phyloP scores from a whole-genome alignment of 768 basidiomycete species.

The Lactarius hatsudake region DNA sequence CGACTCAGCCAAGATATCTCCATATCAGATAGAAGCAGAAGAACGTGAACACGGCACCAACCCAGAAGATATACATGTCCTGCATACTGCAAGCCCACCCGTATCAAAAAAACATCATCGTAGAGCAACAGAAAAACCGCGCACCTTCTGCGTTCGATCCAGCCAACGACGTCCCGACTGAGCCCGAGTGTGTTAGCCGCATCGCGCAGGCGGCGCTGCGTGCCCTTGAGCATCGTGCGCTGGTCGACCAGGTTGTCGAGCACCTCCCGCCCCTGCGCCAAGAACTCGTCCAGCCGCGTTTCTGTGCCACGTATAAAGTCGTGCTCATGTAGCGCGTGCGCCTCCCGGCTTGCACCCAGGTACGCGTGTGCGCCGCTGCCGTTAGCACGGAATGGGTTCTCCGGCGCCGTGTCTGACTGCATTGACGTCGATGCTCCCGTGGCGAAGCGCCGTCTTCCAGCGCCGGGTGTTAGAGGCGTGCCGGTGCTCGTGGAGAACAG shows the following conservation, averaged over 20 bases:
- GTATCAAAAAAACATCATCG: neutral
- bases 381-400: slow-evolving; percentile 76
- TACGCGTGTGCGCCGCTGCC: slow-evolving; percentile 46
- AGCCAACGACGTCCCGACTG: slow-evolving; percentile 91
- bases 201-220: slow-evolving; percentile 78
- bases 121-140: slow-evolving; percentile 25
- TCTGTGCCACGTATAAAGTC: slow-evolving; percentile 85
- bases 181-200: slow-evolving; percentile 94
- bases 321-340: slow-evolving; percentile 84
- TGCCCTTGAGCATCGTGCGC: slow-evolving; percentile 92
- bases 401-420: slow-evolving; percentile 49
- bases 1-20: slow-evolving; percentile 70
- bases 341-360: slow-evolving; percentile 58
- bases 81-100: slow-evolving; percentile 62
- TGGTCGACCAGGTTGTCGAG: slow-evolving; percentile 92
- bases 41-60: slow-evolving; percentile 82
- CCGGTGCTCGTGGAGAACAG: slow-evolving; percentile 48
- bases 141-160: slow-evolving; percentile 94
- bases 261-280: slow-evolving; percentile 89
- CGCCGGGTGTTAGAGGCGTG: slow-evolving; percentile 35
- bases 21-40: slow-evolving; percentile 93
- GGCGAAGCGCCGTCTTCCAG: slow-evolving; percentile 59
- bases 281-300: slow-evolving; percentile 79
- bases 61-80: slow-evolving; percentile 92
- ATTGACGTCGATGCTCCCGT: slow-evolving; percentile 27